Conservation (phyloP, 257 asterid genomes). For the Solanum sparsipilum region DNA sequence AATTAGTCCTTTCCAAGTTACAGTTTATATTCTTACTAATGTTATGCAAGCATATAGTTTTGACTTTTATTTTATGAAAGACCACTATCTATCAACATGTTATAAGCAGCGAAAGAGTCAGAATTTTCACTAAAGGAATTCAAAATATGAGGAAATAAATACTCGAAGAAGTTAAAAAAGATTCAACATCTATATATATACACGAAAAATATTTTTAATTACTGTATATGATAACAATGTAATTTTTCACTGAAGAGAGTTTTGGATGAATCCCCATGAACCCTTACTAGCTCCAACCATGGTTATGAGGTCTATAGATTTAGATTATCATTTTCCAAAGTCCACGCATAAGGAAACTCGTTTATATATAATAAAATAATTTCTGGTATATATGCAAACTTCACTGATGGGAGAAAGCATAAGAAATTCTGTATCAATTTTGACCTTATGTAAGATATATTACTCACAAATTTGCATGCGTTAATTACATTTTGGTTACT, state of each 20-base stretch:
- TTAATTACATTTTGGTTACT: neutral
- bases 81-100: neutral
- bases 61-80: neutral
- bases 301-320: neutral
- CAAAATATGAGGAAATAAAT: too few relatives aligned
- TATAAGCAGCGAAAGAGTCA: too few relatives aligned
- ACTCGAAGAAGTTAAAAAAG: neutral
- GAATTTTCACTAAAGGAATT: too few relatives aligned
- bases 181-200: too few relatives aligned
- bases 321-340: neutral
- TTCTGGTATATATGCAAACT: neutral
- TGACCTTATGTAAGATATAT: neutral
- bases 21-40: neutral
- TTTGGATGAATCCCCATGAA: neutral
- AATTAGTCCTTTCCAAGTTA: neutral
- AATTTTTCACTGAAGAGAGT: neutral
- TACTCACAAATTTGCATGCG: neutral
- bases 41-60: neutral
- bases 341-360: neutral
- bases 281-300: neutral
- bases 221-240: too few relatives aligned
- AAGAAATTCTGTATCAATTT: neutral
- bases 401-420: neutral
- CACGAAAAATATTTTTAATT: too few relatives aligned
- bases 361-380: neutral